Conservation (phyloP, 2,329 filamentous ascomycete species). For the Epichloe aotearoae region DNA sequence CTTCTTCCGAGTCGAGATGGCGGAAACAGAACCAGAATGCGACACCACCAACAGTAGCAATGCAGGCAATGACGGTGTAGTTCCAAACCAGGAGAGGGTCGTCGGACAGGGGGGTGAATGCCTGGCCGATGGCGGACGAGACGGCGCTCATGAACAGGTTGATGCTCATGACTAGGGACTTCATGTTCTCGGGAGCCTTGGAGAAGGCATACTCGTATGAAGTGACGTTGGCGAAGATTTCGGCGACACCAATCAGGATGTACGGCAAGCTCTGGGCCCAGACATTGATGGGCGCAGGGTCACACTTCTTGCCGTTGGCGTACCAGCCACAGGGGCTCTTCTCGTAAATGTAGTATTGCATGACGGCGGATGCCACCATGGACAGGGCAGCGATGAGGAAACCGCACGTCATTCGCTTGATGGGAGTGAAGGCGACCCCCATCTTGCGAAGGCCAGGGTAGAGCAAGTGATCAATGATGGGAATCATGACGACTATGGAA, state of each 20-base stretch:
- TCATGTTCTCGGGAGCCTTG: conserved; percentile 70
- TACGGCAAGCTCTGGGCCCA: conserved; percentile 42
- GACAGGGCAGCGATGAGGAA: conserved; percentile 53
- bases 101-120: conserved; percentile 46
- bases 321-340: conserved; percentile 45
- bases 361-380: conserved; percentile 43
- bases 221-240: conserved; percentile 42
- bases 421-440: conserved; percentile 56
- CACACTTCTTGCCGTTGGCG: conserved; percentile 33
- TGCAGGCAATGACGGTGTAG: conserved; percentile 49
- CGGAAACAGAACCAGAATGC: conserved; percentile 58
- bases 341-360: conserved; percentile 52
- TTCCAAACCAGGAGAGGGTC: conserved; percentile 62
- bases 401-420: conserved; percentile 61
- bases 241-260: conserved; percentile 36
- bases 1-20: conserved; percentile 53
- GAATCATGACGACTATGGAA: conserved; percentile 62
- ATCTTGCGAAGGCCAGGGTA: conserved; percentile 55
- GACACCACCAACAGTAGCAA: conserved; percentile 48
- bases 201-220: conserved; percentile 66
- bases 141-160: conserved; percentile 60
- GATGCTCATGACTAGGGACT: conserved; percentile 57
- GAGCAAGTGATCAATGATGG: conserved; percentile 52
- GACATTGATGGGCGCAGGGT: conserved; percentile 50
- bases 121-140: conserved; percentile 57